Conservation (phyloP, 805 yeast species). For the Schwanniomyces pseudopolymorphus region DNA sequence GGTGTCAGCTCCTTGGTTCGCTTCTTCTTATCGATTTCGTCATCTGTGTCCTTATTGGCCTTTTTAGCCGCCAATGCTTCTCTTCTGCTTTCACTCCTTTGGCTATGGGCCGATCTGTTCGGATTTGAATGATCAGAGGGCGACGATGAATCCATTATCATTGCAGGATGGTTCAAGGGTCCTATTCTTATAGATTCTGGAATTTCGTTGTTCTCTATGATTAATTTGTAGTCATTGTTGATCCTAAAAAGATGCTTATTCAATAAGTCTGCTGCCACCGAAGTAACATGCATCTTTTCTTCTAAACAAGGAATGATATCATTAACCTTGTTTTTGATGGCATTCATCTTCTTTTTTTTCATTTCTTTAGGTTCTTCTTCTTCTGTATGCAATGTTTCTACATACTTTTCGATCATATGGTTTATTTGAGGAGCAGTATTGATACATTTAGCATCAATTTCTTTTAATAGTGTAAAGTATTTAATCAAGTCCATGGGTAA, state of each 20-base stretch:
- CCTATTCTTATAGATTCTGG: conserved; percentile 80
- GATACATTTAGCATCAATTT: conserved; percentile 92
- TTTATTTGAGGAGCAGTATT: conserved; percentile 68
- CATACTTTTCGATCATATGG: conserved; percentile 50
- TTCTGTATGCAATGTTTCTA: conserved; percentile 18
- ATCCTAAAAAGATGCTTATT: conserved; percentile 67
- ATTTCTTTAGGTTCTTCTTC: conserved; percentile 21
- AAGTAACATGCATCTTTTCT: conserved; percentile 96
- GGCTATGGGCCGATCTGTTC: conserved; percentile 64
- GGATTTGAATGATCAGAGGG: conserved; percentile 39
- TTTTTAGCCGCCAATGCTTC: conserved; percentile 91
- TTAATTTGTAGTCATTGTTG: conserved; percentile 76
- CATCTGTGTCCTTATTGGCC: conserved; percentile 48
- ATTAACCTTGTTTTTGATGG: conserved; percentile 46
- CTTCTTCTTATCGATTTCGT: conserved; percentile 16
- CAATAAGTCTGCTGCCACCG: conserved; percentile 80
- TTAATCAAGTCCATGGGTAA: conserved; percentile 80
- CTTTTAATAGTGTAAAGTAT: conserved; percentile 84
- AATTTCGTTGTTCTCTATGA: conserved; percentile 70
- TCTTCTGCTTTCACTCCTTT: conserved; percentile 80
- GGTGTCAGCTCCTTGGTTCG: conserved; percentile 16
- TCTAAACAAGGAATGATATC: conserved; percentile 90
- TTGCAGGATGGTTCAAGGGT: conserved; percentile 87
- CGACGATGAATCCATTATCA: conserved; percentile 56
- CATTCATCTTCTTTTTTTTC: conserved; percentile 31